Evolutionary conservation across 2,329 filamentous ascomycete species (phyloP), one percentile per base, ranked within the genome.

Genomic region (Apiospora hydei): DNA sequence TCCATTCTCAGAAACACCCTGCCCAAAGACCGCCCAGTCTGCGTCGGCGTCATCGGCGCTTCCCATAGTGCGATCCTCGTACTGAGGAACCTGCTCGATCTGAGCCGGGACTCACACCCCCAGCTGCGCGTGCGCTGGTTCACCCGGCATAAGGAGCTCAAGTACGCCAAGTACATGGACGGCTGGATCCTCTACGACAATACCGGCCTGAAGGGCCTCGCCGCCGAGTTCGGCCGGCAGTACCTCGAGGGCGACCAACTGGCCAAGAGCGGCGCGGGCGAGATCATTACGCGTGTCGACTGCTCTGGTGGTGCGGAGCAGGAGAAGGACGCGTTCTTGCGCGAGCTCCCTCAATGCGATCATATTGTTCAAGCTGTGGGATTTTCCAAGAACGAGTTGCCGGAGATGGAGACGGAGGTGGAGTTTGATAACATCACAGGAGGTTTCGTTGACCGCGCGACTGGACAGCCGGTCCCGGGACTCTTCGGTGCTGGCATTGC

Each of bases 171-270:
- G 76, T 88, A 87, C 78, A 88, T 84, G 80, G 89, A 90, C 73
- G 88, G 88, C 72, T 91, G 90, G 89, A 91, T 91, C 72, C 80
- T 90, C 38, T 85, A 88, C 70, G 90, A 92, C 77, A 92, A 91
- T 79, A 92, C 90, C 0, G 90, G 90, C 3, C 83, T 92, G 41
- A 92, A 92, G 79, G 90, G 90, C 26, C 82, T 85, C 49, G 89
- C 88, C 0, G 90, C 90, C 0, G 82, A 84, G 6, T 92, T 89
- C 83, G 90, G 90, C 0, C 85, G 85, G 57, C 81, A 86, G 34
- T 87, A 91, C 72, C 84, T 92, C 0, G 90, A 91, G 74, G 86
- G 87, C 49, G 84, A 84, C 2, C 80, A 78, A 0, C 82, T 91
- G 10, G 73, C 80, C 6, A 75, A 78, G 10, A 88, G 86, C 51